Percentiles rank a stretch among this genome's conserved stretches.
Conservation (phyloP, 2,329 filamentous ascomycete genomes). For the Ploettnerulaceae sp. region DNA sequence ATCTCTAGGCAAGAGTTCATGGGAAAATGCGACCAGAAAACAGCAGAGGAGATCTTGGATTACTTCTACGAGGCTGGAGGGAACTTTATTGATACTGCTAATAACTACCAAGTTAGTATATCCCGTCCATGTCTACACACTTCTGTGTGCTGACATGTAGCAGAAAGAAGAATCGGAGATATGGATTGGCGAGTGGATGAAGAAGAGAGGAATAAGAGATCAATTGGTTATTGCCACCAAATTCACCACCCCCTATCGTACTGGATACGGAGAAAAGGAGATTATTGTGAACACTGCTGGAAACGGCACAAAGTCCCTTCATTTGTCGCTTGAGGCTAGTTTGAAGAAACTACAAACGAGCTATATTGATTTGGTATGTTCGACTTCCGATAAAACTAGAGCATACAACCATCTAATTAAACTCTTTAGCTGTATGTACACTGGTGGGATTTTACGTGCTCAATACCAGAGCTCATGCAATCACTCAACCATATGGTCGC, state of each 20-base stretch:
- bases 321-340: constrained; percentile 50
- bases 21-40: constrained; percentile 60
- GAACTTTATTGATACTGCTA: constrained; percentile 66
- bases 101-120: constrained; percentile 51
- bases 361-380: constrained; percentile 59
- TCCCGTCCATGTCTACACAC: neutral
- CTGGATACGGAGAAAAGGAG: constrained; percentile 29
- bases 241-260: constrained; percentile 34
- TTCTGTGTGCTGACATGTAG: neutral
- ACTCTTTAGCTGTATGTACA: constrained; percentile 50
- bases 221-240: constrained; percentile 66
- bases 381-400: neutral
- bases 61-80: constrained; percentile 52
- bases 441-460: constrained; percentile 65
- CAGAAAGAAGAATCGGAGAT: constrained; percentile 55
- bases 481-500: constrained; percentile 56
- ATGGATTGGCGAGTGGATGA: constrained; percentile 70
- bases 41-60: constrained; percentile 51
- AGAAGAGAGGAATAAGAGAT: constrained; percentile 57
- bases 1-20: constrained; percentile 46
- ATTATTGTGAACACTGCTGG: constrained; percentile 47
- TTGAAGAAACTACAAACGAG: constrained; percentile 58
- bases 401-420: neutral
- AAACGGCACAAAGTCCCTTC: constrained; percentile 58
- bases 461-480: constrained; percentile 64